Evolutionary conservation across 2,329 filamentous ascomycete species (phyloP), one percentile per base, ranked within the genome.

Genomic region (Beauveria sp.): DNA sequence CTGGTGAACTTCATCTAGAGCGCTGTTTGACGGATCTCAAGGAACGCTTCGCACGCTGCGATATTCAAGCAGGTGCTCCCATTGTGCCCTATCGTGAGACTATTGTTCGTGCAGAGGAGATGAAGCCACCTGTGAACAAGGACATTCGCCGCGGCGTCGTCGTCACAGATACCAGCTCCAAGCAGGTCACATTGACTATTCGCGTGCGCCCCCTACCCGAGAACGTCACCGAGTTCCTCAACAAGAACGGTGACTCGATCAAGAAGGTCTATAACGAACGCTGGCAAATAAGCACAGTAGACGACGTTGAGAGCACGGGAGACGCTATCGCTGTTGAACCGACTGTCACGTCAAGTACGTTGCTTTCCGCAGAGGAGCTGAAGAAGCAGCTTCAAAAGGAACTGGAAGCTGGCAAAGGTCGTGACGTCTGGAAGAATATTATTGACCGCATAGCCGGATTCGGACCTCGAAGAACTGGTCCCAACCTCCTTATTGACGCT

Each of bases 41-140:
- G 64, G 95, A 99, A 71, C 83, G 95, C 5, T 99, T 96, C 71
- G 93, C 95, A 6, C 88, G 86, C 65, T 98, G 96, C 71, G 93
- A 98, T 66, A 93, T 99, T 58, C 93, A 98, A 70, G 91, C 91
- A 30, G 93, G 95, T 61, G 90, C 91, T 49, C 90, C 95, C 1
- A 98, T 99, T 64, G 95, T 99, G 16, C 95, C 95, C 0, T 99
- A 96, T 74, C 84, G 93, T 61, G 95, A 99, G 76, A 95, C 91
- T 0, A 96, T 96, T 62, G 87, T 97, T 46, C 83, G 85, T 28
- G 90, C 88, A 0, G 85, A 92, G 43, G 95, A 99, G 74, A 99
- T 99, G 95, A 87, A 92, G 26, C 86, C 92, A 1, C 89, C 91
- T 0, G 90, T 82, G 63, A 91, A 96, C 73, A 88, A 93, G 65